phyloP scores from a whole-genome alignment of 768 basidiomycete species.

The Tylopilus vinaceipallidus region DNA sequence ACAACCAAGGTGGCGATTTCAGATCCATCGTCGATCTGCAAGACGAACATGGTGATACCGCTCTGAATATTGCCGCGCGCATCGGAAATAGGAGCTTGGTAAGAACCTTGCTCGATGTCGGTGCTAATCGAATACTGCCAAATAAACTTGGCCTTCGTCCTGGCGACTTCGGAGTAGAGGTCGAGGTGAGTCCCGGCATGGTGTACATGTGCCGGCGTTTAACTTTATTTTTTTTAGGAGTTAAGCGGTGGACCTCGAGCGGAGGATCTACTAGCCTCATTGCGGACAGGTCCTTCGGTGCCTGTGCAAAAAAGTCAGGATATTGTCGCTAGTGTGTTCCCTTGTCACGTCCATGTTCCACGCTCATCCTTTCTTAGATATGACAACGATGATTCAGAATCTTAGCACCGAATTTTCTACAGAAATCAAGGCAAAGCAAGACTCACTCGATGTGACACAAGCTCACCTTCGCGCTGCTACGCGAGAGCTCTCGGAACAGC shows the following conservation, averaged over 20 bases:
- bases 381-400: conserved; percentile 80
- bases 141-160: conserved; percentile 94
- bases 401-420: conserved; percentile 75
- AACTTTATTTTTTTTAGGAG: conserved; percentile 47
- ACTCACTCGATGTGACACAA: conserved; percentile 83
- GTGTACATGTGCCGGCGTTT: too few species aligned
- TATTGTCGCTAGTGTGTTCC: conserved; percentile 64
- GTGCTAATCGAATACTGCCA: conserved; percentile 82
- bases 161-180: conserved; percentile 93
- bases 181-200: too few species aligned
- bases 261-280: conserved; percentile 75
- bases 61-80: conserved; percentile 90
- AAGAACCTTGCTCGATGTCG: conserved; percentile 83
- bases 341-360: neutral
- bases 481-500: conserved; percentile 85
- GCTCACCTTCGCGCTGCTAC: conserved; percentile 87
- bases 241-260: conserved; percentile 65
- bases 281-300: conserved; percentile 69
- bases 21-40: conserved; percentile 82
- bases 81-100: conserved; percentile 90
- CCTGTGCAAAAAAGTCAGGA: conserved; percentile 89
- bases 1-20: conserved; percentile 74
- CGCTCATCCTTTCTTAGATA: conserved; percentile 49
- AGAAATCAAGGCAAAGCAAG: conserved; percentile 86
- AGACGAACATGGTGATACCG: conserved; percentile 95